Evolutionary conservation across 2,329 filamentous ascomycete species (phyloP), one percentile per base, ranked within the genome.

Genomic region (Lasiodiplodia sp.): DNA sequence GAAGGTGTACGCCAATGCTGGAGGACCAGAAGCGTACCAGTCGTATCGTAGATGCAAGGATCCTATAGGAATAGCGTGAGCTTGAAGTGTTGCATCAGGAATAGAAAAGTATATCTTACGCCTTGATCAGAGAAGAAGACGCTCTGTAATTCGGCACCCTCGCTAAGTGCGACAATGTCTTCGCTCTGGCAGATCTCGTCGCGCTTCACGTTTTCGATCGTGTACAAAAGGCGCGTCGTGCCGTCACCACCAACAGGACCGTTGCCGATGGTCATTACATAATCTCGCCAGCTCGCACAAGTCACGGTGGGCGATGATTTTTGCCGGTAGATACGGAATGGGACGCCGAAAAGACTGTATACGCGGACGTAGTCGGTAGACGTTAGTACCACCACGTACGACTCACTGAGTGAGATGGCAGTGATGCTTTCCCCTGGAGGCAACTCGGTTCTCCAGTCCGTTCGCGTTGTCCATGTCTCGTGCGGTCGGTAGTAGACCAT

Each of bases 401-500:
- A 94, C 55, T 96, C 92, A 77, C 93, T 96, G 16, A 99, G 86
- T 0, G 96, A 95, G 83, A 99, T 93, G 69, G 95, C 92, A 60
- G 90, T 90, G 2, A 97, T 88, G 12, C 90, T 87, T 80, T 99
- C 96, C n/a, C 93, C 93, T 38, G 87, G 86, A 0, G 96, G 96
- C n/a, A 99, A 81, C 71, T 91, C 86, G 0, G 92, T 97, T 62
- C 93, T 89, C 94, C 95, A 98, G 80, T 99, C 96, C 23, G 89
- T 88, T 64, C 96, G 87, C 62, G 92, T 87, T 2, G 94, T 97
- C 96, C 96, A 99, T 0, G 93, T 96, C 82, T 99, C 95, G 77
- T 99, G 96, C 0, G 96, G 96, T 7, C 96, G 89, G 80, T 98
- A 99, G 80, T 97, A 97, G n/a, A 99, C 88, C 38, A 89, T 91